Base-by-base conservation (phyloP, 1,284 basidiomycete genomes). In the Sparassis latifolia region DNA sequence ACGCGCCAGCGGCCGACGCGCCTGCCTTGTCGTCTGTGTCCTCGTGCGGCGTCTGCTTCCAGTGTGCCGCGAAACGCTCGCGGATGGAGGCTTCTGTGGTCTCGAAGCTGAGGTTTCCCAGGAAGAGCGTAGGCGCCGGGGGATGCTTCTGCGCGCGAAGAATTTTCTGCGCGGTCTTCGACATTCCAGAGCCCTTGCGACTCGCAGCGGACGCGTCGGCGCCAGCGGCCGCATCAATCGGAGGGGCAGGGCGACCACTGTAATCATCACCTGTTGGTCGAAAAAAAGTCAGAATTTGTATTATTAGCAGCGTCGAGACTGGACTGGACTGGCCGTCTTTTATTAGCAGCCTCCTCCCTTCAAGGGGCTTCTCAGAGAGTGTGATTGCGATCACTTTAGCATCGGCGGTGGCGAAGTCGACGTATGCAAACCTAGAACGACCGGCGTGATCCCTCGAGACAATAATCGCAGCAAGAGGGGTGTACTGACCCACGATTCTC, bases 271-370 rank as follows among this genome's bases (percentile, higher is more conserved):
- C 90, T 92, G 58, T 20, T 3, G 10, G 29, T 10, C 27, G 44
- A 39, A 7, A 55, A 20, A 27, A 46, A 5, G 31, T 39, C 9
- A 47, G 20, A 51, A 42, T 51, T 28, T 32, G 44, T 40, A 48
- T 6, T 27, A 10, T 12, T 3, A 33, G 20, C 20, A 7, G 12
- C 29, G 30, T 10, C 33, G 27, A 33, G 6, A 10, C 10, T 2
- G 38, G 27, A 20, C 27, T n/a, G 28, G 37, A 64, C 79, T 45
- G 52, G 84, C 93, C 93, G 56, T 91, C 84, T 76, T 99, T 99
- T 60, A 99, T 97, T 46, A 99, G 79, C 31, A 99, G 69, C 51
- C 86, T 85, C 51, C 97, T 77, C 2, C 96, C 95, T 41, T 94
- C 81, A 5, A 98, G 74, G 42, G 82, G 81, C 33, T 81, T 76